These are phyloP conservation scores for Chaetomium cochliodes DNA, from an alignment of 495 filamentous ascomycete genomes.

Conservation along the genomic window DNA sequence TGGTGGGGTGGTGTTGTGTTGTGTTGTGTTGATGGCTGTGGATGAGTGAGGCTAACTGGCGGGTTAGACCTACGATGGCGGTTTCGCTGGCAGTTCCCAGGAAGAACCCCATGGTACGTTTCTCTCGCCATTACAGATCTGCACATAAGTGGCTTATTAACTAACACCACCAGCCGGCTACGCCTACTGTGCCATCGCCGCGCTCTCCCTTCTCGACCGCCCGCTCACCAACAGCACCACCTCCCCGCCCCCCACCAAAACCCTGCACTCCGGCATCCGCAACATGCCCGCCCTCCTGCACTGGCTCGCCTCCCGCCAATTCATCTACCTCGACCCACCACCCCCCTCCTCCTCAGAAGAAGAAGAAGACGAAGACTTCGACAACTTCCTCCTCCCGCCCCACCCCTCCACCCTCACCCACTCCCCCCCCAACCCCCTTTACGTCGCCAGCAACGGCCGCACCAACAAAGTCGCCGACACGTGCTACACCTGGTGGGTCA, in stretches of 20 bases:
- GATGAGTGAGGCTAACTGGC: conserved; percentile 21
- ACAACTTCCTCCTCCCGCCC: conserved; percentile 35
- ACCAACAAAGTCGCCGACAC: conserved; percentile 88
- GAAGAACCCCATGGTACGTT: conserved; percentile 84
- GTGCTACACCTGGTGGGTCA: conserved; percentile 92
- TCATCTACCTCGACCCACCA: conserved; percentile 47
- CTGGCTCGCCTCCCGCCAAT: conserved; percentile 64
- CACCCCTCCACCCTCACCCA: conserved; percentile 40
- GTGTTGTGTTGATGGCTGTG: background rate
- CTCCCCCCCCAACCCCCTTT: conserved; percentile 31
- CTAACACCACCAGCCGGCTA: conserved; percentile 63
- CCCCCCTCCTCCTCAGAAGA: too few relatives aligned
- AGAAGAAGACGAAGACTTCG: conserved; percentile 44
- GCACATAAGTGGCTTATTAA: background rate
- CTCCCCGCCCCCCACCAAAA: conserved; percentile 33
- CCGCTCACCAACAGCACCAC: conserved; percentile 36
- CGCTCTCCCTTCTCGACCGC: conserved; percentile 67
- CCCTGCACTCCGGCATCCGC: conserved; percentile 39
- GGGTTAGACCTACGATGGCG: conserved; percentile 80
- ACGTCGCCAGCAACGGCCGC: conserved; percentile 79
- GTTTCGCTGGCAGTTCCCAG: conserved; percentile 74
- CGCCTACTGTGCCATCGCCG: conserved; percentile 78
- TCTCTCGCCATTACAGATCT: too few relatives aligned
- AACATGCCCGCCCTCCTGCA: conserved; percentile 38
- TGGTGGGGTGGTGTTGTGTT: too few relatives aligned